Evolutionary conservation across 2,329 filamentous ascomycete species (phyloP).

Genomic region (Leptographium wingfieldii): DNA sequence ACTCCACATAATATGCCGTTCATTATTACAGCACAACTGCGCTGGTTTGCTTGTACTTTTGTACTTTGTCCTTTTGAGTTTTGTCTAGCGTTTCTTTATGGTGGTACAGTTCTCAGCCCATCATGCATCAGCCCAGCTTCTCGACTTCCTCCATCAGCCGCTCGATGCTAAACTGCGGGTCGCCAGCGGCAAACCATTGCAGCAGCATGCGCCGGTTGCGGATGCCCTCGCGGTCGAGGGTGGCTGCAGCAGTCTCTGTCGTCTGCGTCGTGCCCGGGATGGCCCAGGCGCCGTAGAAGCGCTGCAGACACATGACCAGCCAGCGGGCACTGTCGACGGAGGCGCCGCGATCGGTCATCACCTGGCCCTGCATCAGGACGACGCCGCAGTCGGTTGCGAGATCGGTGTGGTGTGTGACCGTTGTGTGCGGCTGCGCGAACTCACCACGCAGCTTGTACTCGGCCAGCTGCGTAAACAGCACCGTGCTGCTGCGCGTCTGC

Average conservation of each 20-base stretch:
- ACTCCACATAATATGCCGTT: too few species aligned
- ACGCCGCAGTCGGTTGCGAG: conserved; percentile 60
- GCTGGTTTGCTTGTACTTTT: not conserved
- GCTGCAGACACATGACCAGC: conserved; percentile 84
- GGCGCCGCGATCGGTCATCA: conserved; percentile 65
- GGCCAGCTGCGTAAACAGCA: conserved; percentile 88
- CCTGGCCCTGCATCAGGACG: conserved; percentile 74
- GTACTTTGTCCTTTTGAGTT: not conserved
- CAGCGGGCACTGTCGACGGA: conserved; percentile 73
- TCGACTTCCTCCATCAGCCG: conserved; percentile 81
- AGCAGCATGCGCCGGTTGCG: conserved; percentile 57
- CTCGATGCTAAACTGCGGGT: conserved; percentile 69
- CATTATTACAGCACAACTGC: too few species aligned
- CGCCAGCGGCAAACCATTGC: conserved; percentile 70
- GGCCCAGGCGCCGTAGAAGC: conserved; percentile 69
- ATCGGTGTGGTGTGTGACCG: conserved; percentile 82
- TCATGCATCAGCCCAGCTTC: conserved; percentile 42
- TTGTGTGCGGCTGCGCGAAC: conserved; percentile 85
- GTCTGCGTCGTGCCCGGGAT: conserved; percentile 19
- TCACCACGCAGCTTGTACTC: conserved; percentile 87
- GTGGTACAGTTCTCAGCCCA: not conserved
- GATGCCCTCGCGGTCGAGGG: conserved; percentile 38
- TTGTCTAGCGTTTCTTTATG: not conserved
- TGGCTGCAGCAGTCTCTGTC: conserved; percentile 9
- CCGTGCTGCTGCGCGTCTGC: conserved; percentile 34